These are phyloP conservation scores for Pleurotus platypus DNA, from an alignment of 768 basidiomycete genomes.

Conservation along the genomic window DNA sequence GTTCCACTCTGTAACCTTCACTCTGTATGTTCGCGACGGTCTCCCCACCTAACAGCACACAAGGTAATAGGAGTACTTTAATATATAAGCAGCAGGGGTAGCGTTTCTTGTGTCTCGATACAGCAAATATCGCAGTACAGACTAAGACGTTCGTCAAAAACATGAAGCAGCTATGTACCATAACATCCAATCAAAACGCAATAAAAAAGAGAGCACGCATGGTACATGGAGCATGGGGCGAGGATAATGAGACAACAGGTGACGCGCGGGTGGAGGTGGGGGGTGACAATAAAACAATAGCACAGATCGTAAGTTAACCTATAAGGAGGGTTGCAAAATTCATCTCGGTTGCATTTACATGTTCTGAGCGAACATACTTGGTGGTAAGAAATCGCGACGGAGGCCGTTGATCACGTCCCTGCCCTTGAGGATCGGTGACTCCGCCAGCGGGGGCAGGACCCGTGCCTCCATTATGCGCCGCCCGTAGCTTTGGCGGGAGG, in stretches of 20 bases:
- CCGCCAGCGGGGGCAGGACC: neutral
- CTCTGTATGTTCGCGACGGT: too few species aligned
- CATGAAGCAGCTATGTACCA: neutral
- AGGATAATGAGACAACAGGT: neutral
- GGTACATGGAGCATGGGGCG: neutral
- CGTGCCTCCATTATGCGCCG: conserved; percentile 1
- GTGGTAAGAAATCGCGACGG: conserved; percentile 3
- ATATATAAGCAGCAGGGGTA: too few species aligned
- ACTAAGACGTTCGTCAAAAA: too few species aligned
- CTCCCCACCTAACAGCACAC: too few species aligned
- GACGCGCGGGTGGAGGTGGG: neutral
- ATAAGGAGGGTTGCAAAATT: neutral
- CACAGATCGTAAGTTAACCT: neutral
- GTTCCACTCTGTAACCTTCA: too few species aligned
- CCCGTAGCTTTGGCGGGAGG: conserved; percentile 11
- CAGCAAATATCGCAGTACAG: too few species aligned
- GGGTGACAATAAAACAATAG: neutral
- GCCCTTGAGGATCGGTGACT: conserved; percentile 1
- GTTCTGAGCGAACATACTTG: conserved; percentile 7
- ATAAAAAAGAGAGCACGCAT: neutral
- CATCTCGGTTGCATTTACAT: neutral
- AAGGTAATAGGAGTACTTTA: too few species aligned
- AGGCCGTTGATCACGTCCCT: neutral
- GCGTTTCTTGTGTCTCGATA: too few species aligned
- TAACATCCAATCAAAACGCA: neutral